Conservation (phyloP, 495 filamentous ascomycete genomes). For the Apodospora peruviana region DNA sequence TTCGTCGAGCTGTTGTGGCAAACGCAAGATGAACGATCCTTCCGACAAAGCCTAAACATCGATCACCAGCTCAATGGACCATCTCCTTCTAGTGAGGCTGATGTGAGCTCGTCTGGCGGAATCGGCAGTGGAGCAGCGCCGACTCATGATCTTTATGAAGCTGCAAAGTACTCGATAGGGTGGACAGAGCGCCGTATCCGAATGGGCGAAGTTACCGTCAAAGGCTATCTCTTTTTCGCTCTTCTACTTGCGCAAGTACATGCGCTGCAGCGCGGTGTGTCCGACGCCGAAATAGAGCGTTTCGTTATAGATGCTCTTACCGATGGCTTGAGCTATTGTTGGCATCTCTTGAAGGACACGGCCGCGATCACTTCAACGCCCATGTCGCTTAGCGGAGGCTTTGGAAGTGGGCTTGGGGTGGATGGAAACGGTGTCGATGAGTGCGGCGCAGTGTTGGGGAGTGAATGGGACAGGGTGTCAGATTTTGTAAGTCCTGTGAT, state of each 20-base stretch:
- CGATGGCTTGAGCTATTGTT: conserved; percentile 18
- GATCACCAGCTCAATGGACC: conserved; percentile 14
- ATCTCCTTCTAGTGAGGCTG: conserved; percentile 19
- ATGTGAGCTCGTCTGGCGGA: conserved; percentile 16
- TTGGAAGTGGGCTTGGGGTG: neutral
- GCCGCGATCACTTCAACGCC: neutral
- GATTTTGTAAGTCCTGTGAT: conserved; percentile 15
- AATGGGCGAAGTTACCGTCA: conserved; percentile 53
- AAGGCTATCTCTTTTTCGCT: conserved; percentile 43
- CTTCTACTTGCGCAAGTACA: conserved; percentile 43
- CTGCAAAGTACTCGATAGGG: conserved; percentile 39
- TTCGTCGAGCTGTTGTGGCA: conserved; percentile 43
- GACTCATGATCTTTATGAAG: conserved; percentile 40
- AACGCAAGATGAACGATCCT: conserved; percentile 45
- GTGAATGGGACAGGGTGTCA: conserved; percentile 6
- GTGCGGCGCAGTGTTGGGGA: neutral
- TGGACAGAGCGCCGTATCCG: conserved; percentile 41
- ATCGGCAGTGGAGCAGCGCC: conserved; percentile 26
- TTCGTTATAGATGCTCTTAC: conserved; percentile 18
- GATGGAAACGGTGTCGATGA: neutral
- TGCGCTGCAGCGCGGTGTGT: conserved; percentile 24
- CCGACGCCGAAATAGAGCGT: conserved; percentile 20
- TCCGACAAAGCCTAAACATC: conserved; percentile 33
- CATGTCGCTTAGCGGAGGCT: neutral
- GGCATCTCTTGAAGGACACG: conserved; percentile 14